These are phyloP conservation scores for Tilletia horrida DNA, from an alignment of 1,284 basidiomycete genomes.

Conservation along the genomic window DNA sequence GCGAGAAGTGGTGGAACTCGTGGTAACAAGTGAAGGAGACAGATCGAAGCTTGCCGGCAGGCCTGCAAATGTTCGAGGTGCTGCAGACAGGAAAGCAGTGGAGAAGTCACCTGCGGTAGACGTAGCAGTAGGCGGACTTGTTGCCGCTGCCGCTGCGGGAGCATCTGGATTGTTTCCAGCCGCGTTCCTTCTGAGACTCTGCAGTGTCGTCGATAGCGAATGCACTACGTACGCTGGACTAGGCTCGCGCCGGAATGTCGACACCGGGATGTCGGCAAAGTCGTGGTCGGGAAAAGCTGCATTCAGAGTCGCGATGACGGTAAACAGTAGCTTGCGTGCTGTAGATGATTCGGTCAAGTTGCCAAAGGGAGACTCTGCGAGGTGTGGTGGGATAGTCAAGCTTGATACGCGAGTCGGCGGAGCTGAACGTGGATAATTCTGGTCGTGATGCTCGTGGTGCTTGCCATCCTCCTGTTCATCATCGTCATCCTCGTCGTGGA, in stretches of 20 bases:
- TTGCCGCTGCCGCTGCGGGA: conserved; percentile 5
- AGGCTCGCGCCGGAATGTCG: conserved; percentile 72
- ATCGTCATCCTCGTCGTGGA: conserved; percentile 17
- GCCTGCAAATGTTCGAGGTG: conserved; percentile 18
- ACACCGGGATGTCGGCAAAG: conserved; percentile 85
- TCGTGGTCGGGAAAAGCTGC: conserved; percentile 96
- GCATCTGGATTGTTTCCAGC: conserved; percentile 15
- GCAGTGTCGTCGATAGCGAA: conserved; percentile 50
- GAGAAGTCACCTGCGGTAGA: conserved; percentile 30
- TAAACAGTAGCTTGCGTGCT: conserved; percentile 81
- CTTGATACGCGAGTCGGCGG: not conserved
- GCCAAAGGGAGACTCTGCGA: conserved; percentile 52
- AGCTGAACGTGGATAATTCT: not conserved
- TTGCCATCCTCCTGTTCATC: not conserved
- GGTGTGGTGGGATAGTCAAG: conserved; percentile 2
- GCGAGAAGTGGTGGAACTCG: not conserved
- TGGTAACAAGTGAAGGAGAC: not conserved
- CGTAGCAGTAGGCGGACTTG: conserved; percentile 12
- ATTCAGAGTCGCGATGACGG: conserved; percentile 94
- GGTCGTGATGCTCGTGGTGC: not conserved
- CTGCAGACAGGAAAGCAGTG: conserved; percentile 25
- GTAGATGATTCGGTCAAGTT: conserved; percentile 56
- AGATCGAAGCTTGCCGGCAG: conserved; percentile 5
- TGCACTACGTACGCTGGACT: conserved; percentile 50
- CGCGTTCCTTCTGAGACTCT: conserved; percentile 35